Percentiles rank a stretch among this genome's conserved stretches.
These are phyloP conservation scores for Paraconiothyrium sp. DNA, from an alignment of 2,329 filamentous ascomycete species.

Conservation along the genomic window DNA sequence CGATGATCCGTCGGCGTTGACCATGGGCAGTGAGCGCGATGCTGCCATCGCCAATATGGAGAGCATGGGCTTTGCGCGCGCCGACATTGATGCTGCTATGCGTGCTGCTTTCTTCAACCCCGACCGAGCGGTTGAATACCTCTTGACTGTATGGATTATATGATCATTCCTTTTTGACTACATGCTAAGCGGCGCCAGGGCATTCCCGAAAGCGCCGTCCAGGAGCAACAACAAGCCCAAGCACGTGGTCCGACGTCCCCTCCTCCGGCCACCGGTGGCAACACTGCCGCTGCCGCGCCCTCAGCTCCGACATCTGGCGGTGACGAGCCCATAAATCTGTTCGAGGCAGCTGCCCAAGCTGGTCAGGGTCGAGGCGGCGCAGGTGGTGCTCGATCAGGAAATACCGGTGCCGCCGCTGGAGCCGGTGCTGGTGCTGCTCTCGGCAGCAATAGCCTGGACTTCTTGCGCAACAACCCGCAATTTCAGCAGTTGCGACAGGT, in stretches of 20 bases:
- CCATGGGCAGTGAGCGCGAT: slow-evolving; percentile 83
- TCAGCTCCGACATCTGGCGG: slow-evolving; percentile 52
- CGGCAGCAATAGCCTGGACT: slow-evolving; percentile 83
- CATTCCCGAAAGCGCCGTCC: slow-evolving; percentile 84
- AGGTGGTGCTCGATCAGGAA: slow-evolving; percentile 57
- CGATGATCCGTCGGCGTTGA: slow-evolving; percentile 81
- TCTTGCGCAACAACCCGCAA: slow-evolving; percentile 92
- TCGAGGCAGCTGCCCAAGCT: slow-evolving; percentile 88
- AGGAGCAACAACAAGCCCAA: slow-evolving; percentile 65
- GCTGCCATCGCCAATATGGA: slow-evolving; percentile 92
- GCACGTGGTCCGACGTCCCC: slow-evolving; percentile 53
- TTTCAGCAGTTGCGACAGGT: slow-evolving; percentile 98
- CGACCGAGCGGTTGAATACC: slow-evolving; percentile 95
- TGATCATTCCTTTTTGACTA: slow-evolving; percentile 9
- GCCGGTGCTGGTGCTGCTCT: slow-evolving; percentile 61
- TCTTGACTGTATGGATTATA: slow-evolving; percentile 74
- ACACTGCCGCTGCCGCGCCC: slow-evolving; percentile 48
- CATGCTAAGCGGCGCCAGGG: slow-evolving; percentile 65
- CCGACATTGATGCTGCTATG: slow-evolving; percentile 92
- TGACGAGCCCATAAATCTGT: slow-evolving; percentile 82
- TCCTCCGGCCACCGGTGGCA: slow-evolving; percentile 58
- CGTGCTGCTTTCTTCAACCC: slow-evolving; percentile 97
- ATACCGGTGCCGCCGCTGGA: slow-evolving; percentile 61
- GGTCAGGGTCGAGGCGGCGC: slow-evolving; percentile 57
- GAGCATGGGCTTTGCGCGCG: slow-evolving; percentile 91